Evolutionary conservation across 2,329 filamentous ascomycete genomes (phyloP), one percentile per base, ranked within the genome.

Genomic region (Pseudocercospora macadamiae): DNA sequence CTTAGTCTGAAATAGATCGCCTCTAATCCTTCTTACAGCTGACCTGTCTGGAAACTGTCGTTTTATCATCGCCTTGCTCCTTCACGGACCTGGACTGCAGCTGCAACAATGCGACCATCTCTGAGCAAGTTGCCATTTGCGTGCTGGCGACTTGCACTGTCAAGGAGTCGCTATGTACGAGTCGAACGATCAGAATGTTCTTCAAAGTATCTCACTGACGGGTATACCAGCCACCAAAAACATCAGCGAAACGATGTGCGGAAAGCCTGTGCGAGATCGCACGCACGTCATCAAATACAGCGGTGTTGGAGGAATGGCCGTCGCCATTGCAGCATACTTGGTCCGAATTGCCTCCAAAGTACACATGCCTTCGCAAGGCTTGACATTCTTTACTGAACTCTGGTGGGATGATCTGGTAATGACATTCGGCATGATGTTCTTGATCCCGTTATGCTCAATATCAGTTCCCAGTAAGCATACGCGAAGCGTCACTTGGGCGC

Each of bases 381-480:
- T 25, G 42, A 19, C 28, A 5, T 18, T 60, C 9, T 45, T 48
- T 47, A 48, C 45, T 1, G 53, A 60, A 18, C 16, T 60, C 28
- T 60, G 57, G 57, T 60, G 57, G 57, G 57, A 60, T 16, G 57
- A 60, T 21, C 14, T 55, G 9, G 36, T 28, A 8, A 32, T 60
- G n/a, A 49, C 53, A 2, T 5, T 60, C 14, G 44, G 26, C 12
- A 19, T 59, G 23, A 8, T 55, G 16, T 36, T 36, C 6, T 12
- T 51, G 28, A 36, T 51, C 26, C 28, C 48, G n/a, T 23, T 51
- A 8, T 51, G 48, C 48, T 32, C 48, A 14, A 51, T 51, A 18
- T 51, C 48, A 36, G 28, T 34, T 9, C 48, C 48, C 3, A 51
- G 48, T 51, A n/a, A 51, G 48, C 10, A 8, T 18, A 12, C 10